phyloP scores from a whole-genome alignment of 2,329 filamentous ascomycete genomes.

The Colletotrichum theobromicola region DNA sequence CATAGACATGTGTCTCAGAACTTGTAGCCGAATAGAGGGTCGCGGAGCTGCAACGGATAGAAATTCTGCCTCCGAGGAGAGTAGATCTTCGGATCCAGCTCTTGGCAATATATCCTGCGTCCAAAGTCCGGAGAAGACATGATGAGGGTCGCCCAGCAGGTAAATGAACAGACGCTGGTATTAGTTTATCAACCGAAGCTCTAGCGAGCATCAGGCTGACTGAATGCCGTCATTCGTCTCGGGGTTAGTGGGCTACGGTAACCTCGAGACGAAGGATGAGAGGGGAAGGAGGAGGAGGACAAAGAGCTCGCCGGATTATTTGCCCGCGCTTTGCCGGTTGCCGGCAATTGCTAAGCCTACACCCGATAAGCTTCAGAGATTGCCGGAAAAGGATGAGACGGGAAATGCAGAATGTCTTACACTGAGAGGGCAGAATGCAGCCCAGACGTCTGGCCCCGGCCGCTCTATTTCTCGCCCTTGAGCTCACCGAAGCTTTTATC shows the following conservation, averaged over 20 bases:
- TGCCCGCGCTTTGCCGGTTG: not conserved
- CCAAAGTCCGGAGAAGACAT: not conserved
- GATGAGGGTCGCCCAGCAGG: not conserved
- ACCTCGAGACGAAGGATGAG: not conserved
- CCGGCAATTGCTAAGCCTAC: not conserved
- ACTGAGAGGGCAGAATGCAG: not conserved
- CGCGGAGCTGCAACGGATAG: not conserved
- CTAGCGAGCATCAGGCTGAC: not conserved
- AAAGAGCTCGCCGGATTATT: not conserved
- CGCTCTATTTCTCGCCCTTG: not conserved
- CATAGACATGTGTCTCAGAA: not conserved
- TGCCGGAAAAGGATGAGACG: not conserved
- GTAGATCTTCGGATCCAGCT: not conserved
- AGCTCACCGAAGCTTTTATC: not conserved
- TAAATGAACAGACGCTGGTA: not conserved
- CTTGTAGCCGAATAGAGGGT: not conserved
- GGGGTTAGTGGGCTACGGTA: not conserved
- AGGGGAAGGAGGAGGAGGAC: not conserved
- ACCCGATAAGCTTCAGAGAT: not conserved
- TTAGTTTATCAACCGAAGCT: not conserved
- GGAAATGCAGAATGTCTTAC: not conserved
- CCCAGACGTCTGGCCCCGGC: not conserved
- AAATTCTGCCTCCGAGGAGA: not conserved
- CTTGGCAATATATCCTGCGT: not conserved
- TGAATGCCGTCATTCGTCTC: not conserved